phyloP scores from a whole-genome alignment of 768 basidiomycete genomes.

The Suillus sp. region DNA sequence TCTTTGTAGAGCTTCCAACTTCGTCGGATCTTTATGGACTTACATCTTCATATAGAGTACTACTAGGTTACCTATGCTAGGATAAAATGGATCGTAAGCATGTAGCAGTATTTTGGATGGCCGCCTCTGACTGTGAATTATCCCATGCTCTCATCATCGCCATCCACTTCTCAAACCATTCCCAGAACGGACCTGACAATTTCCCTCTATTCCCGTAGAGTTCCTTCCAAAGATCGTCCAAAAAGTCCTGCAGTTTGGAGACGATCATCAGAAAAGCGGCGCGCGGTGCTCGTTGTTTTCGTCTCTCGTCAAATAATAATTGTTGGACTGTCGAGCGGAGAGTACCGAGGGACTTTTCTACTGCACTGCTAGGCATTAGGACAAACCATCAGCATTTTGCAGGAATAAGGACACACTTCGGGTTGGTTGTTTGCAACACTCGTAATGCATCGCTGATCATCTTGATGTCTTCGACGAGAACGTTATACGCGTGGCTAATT shows the following conservation, averaged over 20 bases:
- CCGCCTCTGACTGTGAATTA: conserved; percentile 6
- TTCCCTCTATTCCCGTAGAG: background rate
- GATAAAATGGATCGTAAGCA: conserved; percentile 5
- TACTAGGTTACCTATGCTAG: background rate
- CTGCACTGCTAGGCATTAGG: background rate
- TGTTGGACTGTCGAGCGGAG: conserved; percentile 5
- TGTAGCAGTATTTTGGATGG: background rate
- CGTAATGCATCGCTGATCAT: conserved; percentile 7
- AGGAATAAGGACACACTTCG: background rate
- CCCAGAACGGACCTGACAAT: conserved; percentile 3
- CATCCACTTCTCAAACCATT: conserved; percentile 11
- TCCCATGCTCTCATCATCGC: conserved; percentile 9
- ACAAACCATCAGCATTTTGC: background rate
- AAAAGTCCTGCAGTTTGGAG: conserved; percentile 2
- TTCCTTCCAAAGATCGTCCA: conserved; percentile 8
- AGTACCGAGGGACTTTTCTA: conserved; percentile 5
- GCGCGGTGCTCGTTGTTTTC: conserved; percentile 4
- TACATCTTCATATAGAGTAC: too few species aligned
- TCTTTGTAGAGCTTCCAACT: too few species aligned
- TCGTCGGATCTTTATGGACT: too few species aligned
- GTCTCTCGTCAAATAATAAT: background rate
- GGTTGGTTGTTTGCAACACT: conserved; percentile 6
- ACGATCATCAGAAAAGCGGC: background rate
- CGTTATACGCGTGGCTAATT: background rate
- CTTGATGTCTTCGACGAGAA: conserved; percentile 7